Evolutionary conservation across 352 stramenopile species (phyloP).

Genomic region (Phytopythium litorale): DNA sequence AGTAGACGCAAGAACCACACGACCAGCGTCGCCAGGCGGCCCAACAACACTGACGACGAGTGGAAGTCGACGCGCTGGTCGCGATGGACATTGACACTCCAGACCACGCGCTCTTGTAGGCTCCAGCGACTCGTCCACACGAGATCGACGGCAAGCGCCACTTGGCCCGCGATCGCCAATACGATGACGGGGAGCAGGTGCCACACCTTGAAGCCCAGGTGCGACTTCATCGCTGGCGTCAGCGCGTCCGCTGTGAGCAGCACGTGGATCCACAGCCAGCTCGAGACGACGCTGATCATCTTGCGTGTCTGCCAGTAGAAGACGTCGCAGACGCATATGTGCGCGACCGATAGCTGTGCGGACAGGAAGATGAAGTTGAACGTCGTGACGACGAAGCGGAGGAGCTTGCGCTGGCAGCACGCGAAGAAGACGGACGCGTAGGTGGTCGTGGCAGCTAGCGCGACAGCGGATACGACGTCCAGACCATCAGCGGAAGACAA

Average conservation of each 20-base stretch:
- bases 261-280: constrained; percentile 18
- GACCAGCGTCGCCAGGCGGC: constrained; percentile 2
- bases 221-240: constrained; percentile 4
- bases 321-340: constrained; percentile 12
- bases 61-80: not conserved
- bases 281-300: not conserved
- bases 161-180: constrained; percentile 1
- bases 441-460: not conserved
- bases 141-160: not conserved
- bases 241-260: constrained; percentile 13
- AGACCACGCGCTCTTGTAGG: constrained; percentile 4
- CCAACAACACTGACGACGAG: not conserved
- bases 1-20: constrained; percentile 4
- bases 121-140: not conserved
- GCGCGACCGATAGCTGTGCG: constrained; percentile 12
- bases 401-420: constrained; percentile 11
- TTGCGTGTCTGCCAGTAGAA: constrained; percentile 8
- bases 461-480: not conserved
- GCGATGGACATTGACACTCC: not conserved
- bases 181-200: not conserved
- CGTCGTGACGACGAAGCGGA: not conserved
- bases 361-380: constrained; percentile 21
- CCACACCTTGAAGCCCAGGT: constrained; percentile 6
- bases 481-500: not conserved
- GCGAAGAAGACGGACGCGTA: not conserved